phyloP scores from a whole-genome alignment of 225 moss, liverwort and hornwort species.

The Straminergon stramineum region DNA sequence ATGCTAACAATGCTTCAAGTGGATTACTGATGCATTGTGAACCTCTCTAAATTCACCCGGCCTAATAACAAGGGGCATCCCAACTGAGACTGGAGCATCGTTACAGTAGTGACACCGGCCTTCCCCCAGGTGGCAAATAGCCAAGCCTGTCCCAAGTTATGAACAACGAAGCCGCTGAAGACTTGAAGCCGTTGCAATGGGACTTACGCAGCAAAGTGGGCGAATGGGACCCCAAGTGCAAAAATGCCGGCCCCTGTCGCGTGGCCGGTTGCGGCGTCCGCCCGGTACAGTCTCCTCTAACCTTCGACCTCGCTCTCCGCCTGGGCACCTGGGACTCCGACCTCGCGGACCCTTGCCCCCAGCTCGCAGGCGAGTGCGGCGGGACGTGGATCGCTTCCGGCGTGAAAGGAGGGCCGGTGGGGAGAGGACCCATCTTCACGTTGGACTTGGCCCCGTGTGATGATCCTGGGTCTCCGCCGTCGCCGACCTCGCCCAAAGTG shows the following conservation, averaged over 20 bases:
- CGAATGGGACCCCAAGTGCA: conserved; percentile 54
- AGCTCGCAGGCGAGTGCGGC: conserved; percentile 50
- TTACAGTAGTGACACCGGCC: background rate
- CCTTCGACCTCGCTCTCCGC: conserved; percentile 28
- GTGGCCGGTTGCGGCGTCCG: conserved; percentile 20
- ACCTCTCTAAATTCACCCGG: background rate
- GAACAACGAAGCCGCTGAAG: conserved; percentile 19
- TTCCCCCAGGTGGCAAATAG: background rate
- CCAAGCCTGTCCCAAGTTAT: background rate
- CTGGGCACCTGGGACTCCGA: conserved; percentile 39
- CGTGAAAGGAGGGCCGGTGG: conserved; percentile 26
- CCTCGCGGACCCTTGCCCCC: conserved; percentile 33
- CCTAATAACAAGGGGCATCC: background rate
- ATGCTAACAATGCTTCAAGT: background rate
- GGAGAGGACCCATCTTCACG: conserved; percentile 36
- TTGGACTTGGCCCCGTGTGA: conserved; percentile 36
- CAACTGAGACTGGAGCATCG: background rate
- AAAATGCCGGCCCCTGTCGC: conserved; percentile 34
- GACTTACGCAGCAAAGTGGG: conserved; percentile 36
- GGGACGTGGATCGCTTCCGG: conserved; percentile 46
- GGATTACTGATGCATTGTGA: background rate
- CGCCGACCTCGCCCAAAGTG: conserved; percentile 50
- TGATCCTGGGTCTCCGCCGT: conserved; percentile 32
- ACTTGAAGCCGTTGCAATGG: conserved; percentile 31
- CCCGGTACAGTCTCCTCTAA: conserved; percentile 18